Base-by-base conservation (phyloP, 257 asterid genomes). In the Henckelia pumila region DNA sequence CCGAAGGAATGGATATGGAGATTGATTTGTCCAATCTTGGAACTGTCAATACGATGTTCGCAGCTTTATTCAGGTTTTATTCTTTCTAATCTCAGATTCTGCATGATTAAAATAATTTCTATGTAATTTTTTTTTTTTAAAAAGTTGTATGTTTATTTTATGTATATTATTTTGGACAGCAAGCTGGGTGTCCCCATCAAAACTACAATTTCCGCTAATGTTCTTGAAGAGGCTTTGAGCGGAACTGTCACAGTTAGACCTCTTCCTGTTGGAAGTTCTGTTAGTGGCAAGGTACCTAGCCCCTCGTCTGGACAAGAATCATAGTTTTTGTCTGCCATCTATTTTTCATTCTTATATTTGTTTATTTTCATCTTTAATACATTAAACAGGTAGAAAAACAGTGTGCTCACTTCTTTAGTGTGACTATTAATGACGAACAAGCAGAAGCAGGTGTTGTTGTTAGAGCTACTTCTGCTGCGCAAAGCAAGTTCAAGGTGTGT, bases 1-100 rank as follows among this genome's bases (percentile, higher is more conserved):
- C 93, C 55, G 99, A 91, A 74, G 97, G 98, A 81, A 78, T 94
- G 96, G 99, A 94, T 77, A 87, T 94, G 99, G 99, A 94, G 80
- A 83, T 94, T 75, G 99, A 94, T 83, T 85, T 94, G 77, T 94
- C 99, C 70, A 94, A 94, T 76, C 98, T 94, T 70, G 99, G 99
- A 74, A 94, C 99, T 57, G 99, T 94, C 79, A 94, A 91, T 79
- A 94, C 99, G 61, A 81, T 94, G 96, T 94, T 94, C 82, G 98
- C 99, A 25, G 99, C 99, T 66, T 81, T 94, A 76, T 94, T 94
- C 87, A 94, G 98, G 99, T 91, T 71, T 63, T 22, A 14, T 58
- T 64, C 63, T 75, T 59, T 64, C 4, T 56, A 2, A 25, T 16
- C 3, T 8, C 21, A 9, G 59, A 58, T 50, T 14, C 63, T 66